Percentiles rank a stretch among this genome's conserved stretches.
Evolutionary conservation across 805 yeast species (phyloP).

Genomic region (Diddensiella santjacobensis): DNA sequence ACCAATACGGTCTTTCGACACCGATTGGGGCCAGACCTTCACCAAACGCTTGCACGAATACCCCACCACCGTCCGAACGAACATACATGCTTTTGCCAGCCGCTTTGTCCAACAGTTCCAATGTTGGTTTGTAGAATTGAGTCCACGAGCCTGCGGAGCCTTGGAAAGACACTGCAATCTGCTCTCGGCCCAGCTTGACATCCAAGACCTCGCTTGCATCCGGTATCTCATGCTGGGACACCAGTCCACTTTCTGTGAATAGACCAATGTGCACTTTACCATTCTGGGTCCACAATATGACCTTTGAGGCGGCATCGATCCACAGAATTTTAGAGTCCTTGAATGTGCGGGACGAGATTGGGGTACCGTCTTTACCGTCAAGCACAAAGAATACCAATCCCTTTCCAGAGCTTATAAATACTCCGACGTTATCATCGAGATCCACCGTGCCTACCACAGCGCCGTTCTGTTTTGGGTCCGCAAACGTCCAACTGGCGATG

Average conservation of each 20-base stretch:
- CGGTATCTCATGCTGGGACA: neutral
- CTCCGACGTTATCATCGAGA: constrained; percentile 5
- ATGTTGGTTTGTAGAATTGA: neutral
- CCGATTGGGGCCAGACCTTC: neutral
- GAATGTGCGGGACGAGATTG: neutral
- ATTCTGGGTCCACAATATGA: neutral
- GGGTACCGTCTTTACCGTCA: neutral
- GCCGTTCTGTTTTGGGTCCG: neutral
- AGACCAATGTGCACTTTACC: neutral
- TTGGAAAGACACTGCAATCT: neutral
- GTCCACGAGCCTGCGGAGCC: neutral
- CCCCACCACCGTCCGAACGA: neutral
- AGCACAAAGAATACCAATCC: neutral
- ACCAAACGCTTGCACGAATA: neutral
- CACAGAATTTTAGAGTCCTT: neutral
- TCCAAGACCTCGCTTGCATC: neutral
- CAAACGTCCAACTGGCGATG: constrained; percentile 4
- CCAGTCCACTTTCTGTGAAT: constrained; percentile 3
- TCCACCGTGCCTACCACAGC: constrained; percentile 1
- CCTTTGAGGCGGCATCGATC: neutral
- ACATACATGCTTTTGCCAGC: neutral
- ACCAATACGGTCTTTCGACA: neutral
- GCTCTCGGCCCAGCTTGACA: neutral
- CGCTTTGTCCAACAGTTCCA: neutral
- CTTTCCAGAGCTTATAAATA: neutral